Conservation (phyloP, 371 early-diverging fungal species). For the Apophysomyces variabilis region DNA sequence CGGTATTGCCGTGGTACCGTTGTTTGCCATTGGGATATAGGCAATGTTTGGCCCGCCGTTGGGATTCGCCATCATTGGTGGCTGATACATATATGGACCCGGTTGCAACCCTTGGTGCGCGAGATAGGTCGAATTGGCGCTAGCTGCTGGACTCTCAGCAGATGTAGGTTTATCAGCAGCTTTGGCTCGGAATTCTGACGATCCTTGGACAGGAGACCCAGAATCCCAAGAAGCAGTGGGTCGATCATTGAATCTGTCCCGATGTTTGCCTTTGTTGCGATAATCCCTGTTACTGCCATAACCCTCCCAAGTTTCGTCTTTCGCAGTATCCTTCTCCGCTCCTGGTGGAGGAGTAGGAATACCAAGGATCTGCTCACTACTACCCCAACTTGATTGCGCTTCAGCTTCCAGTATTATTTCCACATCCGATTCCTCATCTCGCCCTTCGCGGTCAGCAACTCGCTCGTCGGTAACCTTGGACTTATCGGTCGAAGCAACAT, state of each 20-base stretch:
- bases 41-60: constrained; percentile 17
- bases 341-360: constrained; percentile 29
- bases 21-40: constrained; percentile 28
- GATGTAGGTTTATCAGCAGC: background rate
- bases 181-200: background rate
- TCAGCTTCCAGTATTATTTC: constrained; percentile 44
- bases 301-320: background rate
- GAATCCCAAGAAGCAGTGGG: constrained; percentile 9
- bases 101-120: background rate
- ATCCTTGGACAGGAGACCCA: background rate
- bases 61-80: constrained; percentile 15
- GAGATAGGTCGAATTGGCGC: background rate
- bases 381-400: constrained; percentile 20
- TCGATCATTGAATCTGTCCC: background rate
- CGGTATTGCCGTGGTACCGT: constrained; percentile 20
- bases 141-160: background rate
- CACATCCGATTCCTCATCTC: constrained; percentile 45
- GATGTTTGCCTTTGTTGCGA: background rate
- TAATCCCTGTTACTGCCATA: background rate
- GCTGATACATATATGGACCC: constrained; percentile 18
- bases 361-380: constrained; percentile 29
- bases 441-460: constrained; percentile 6
- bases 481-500: background rate
- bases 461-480: constrained; percentile 14
- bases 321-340: background rate